Evolutionary conservation across 257 asterid species (phyloP).

Genomic region (Scutellaria barbata): DNA sequence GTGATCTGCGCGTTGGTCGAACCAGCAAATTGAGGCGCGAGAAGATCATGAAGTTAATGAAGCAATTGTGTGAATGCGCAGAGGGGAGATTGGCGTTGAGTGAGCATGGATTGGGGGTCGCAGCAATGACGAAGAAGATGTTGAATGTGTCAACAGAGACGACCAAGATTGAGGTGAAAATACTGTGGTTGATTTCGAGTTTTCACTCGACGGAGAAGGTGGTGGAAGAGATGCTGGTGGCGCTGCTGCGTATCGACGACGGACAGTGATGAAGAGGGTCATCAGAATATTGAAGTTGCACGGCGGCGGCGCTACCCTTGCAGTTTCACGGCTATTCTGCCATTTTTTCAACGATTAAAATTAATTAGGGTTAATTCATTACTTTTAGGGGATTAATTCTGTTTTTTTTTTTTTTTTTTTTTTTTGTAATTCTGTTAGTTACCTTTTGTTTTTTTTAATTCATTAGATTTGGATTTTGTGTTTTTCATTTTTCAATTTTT

Average conservation of each 20-base stretch:
- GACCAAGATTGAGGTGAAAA: constrained; percentile 68
- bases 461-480: too few relatives aligned
- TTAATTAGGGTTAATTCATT: too few relatives aligned
- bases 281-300: constrained; percentile 67
- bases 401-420: too few relatives aligned
- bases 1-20: constrained; percentile 69
- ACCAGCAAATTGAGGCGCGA: constrained; percentile 64
- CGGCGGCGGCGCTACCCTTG: constrained; percentile 76
- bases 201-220: constrained; percentile 70
- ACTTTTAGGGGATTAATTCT: too few relatives aligned
- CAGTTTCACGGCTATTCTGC: constrained; percentile 76
- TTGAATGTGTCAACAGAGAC: constrained; percentile 53
- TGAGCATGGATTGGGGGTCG: constrained; percentile 78
- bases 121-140: constrained; percentile 73
- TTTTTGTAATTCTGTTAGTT: too few relatives aligned
- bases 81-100: constrained; percentile 75
- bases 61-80: constrained; percentile 72
- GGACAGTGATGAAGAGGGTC: constrained; percentile 50
- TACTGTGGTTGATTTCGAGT: constrained; percentile 65
- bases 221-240: constrained; percentile 82
- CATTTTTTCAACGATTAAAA: too few relatives aligned
- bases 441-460: too few relatives aligned
- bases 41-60: constrained; percentile 60
- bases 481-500: too few relatives aligned
- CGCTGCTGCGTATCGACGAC: constrained; percentile 58